A percentile compares a stretch with the other conserved stretches of the same genome.
phyloP scores from a whole-genome alignment of 768 basidiomycete genomes.

The Leccinum subgranulosum region DNA sequence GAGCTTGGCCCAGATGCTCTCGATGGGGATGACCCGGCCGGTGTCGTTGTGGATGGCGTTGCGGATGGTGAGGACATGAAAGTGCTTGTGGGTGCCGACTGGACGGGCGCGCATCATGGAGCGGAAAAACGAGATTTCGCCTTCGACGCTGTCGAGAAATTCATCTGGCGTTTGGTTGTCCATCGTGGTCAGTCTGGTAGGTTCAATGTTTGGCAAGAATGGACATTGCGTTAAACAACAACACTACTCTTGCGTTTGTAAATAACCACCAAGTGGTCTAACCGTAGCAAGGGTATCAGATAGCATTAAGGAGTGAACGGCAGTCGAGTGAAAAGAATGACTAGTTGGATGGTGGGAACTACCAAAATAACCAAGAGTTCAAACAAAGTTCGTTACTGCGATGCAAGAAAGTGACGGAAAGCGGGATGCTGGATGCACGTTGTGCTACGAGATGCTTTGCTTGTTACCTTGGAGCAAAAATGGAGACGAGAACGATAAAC shows the following conservation, averaged over 20 bases:
- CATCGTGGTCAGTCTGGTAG: slow-evolving; percentile 12
- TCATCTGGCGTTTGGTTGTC: slow-evolving; percentile 30
- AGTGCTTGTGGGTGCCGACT: slow-evolving; percentile 79
- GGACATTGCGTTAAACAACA: slow-evolving; percentile 21
- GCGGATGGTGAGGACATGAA: slow-evolving; percentile 75
- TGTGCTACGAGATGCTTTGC: slow-evolving; percentile 11
- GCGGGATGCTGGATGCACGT: slow-evolving; percentile 8
- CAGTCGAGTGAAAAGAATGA: slow-evolving; percentile 20
- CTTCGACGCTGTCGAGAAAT: slow-evolving; percentile 71
- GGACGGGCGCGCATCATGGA: slow-evolving; percentile 80
- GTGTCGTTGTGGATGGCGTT: slow-evolving; percentile 72
- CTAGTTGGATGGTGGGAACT: slow-evolving; percentile 3
- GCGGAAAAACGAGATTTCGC: slow-evolving; percentile 84
- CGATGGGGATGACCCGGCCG: slow-evolving; percentile 52
- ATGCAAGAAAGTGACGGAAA: slow-evolving; percentile 24
- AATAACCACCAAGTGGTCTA: slow-evolving; percentile 6
- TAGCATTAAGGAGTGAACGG: slow-evolving; percentile 24
- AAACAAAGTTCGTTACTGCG: slow-evolving; percentile 11
- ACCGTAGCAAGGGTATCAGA: slow-evolving; percentile 25
- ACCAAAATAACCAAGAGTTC: slow-evolving; percentile 17
- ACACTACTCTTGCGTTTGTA: slow-evolving; percentile 22
- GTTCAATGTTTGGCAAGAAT: slow-evolving; percentile 19
- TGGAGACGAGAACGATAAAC: slow-evolving; percentile 69
- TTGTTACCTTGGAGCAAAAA: slow-evolving; percentile 47
- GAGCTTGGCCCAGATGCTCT: slow-evolving; percentile 76